phyloP scores from a whole-genome alignment of 768 basidiomycete genomes.

The Trametes maxima region DNA sequence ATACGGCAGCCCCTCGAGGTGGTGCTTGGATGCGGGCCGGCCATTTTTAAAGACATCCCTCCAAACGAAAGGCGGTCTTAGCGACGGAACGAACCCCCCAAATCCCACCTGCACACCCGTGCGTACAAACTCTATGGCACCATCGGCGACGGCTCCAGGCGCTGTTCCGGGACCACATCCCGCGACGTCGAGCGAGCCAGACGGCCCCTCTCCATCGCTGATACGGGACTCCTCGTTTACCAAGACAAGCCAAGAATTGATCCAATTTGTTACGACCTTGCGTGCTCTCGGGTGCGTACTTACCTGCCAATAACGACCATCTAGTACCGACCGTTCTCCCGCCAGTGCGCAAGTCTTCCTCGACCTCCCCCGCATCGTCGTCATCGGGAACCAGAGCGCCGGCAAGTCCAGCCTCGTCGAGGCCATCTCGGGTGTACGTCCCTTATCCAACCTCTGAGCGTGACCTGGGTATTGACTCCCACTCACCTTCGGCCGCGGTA shows the following conservation, averaged over 20 bases:
- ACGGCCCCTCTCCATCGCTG: not conserved
- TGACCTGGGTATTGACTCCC: not conserved
- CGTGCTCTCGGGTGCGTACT: constrained; percentile 2
- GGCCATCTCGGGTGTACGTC: constrained; percentile 47
- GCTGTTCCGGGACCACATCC: no score
- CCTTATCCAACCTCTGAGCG: not conserved
- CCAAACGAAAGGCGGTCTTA: no score
- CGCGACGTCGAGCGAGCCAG: not conserved
- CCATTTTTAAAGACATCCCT: no score
- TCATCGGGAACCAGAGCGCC: constrained; percentile 56
- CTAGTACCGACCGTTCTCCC: not conserved
- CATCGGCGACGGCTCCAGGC: no score
- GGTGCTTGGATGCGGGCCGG: no score
- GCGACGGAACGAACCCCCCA: no score
- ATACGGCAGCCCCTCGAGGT: no score
- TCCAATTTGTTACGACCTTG: constrained; percentile 7
- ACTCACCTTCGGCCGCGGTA: not conserved
- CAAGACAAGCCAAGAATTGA: constrained; percentile 9
- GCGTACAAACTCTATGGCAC: no score
- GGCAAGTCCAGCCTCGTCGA: constrained; percentile 53
- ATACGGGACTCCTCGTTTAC: not conserved
- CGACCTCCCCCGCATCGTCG: constrained; percentile 52
- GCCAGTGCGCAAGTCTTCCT: constrained; percentile 46
- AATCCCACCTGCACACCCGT: no score
- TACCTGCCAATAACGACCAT: not conserved